Conservation (phyloP, 2,329 filamentous ascomycete genomes). For the Fusarium nelsonii region DNA sequence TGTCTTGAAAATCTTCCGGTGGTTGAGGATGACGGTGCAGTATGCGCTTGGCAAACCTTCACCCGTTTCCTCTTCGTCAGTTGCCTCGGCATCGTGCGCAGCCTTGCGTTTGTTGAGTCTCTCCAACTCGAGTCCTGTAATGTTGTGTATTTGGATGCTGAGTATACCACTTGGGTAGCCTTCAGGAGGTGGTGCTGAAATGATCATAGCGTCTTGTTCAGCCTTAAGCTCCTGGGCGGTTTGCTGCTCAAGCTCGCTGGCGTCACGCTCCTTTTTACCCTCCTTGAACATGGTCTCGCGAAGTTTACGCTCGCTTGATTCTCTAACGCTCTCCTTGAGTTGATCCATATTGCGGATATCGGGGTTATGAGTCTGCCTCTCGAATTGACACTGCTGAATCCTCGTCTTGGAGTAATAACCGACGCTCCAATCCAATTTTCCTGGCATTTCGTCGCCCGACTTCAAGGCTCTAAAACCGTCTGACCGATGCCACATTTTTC, state of each 20-base stretch:
- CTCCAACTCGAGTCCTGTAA: slow-evolving; percentile 74
- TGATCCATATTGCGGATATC: slow-evolving; percentile 69
- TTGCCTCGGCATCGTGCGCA: slow-evolving; percentile 59
- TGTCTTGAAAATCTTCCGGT: slow-evolving; percentile 76
- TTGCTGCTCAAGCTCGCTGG: slow-evolving; percentile 75
- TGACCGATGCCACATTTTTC: slow-evolving; percentile 70
- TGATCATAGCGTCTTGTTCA: slow-evolving; percentile 73
- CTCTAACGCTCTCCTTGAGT: slow-evolving; percentile 68
- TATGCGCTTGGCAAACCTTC: slow-evolving; percentile 77
- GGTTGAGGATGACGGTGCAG: slow-evolving; percentile 79
- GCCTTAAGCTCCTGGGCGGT: slow-evolving; percentile 74
- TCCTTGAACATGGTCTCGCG: slow-evolving; percentile 67
- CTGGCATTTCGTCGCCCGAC: slow-evolving; percentile 75
- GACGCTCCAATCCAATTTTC: slow-evolving; percentile 75
- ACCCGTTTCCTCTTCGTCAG: slow-evolving; percentile 70
- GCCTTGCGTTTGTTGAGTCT: slow-evolving; percentile 67
- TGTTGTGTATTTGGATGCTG: slow-evolving; percentile 78
- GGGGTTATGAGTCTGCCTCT: slow-evolving; percentile 70
- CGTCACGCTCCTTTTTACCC: slow-evolving; percentile 64
- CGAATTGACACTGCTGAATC: slow-evolving; percentile 71
- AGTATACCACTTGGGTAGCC: slow-evolving; percentile 75
- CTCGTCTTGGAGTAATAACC: slow-evolving; percentile 77
- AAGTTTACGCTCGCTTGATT: slow-evolving; percentile 70
- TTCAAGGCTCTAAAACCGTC: slow-evolving; percentile 76
- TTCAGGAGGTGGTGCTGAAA: slow-evolving; percentile 73